Percentiles rank a stretch among this genome's conserved stretches.
Conservation (phyloP, 75 land plant species). For the Pseudotsuga menziesii region DNA sequence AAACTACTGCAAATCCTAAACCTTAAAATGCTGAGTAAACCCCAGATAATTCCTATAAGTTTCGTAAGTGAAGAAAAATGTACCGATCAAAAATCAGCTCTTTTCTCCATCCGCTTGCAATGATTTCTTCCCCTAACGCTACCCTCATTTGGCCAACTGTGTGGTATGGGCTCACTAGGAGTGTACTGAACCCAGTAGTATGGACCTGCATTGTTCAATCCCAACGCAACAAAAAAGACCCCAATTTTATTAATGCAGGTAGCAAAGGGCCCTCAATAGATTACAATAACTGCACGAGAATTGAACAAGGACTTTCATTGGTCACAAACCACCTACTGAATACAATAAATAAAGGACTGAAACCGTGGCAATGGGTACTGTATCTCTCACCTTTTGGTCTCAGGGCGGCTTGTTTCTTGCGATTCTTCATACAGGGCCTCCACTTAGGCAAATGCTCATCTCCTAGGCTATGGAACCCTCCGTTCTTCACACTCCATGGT, state of each 20-base stretch:
- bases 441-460: constrained; percentile 42
- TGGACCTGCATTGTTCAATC: constrained; percentile 43
- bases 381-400: constrained; percentile 34
- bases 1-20: too few species aligned
- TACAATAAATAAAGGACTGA: too few species aligned
- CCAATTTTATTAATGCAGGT: too few species aligned
- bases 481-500: not conserved
- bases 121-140: constrained; percentile 62
- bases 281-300: not conserved
- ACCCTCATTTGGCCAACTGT: constrained; percentile 64
- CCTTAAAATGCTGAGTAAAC: too few species aligned
- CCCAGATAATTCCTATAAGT: too few species aligned
- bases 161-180: constrained; percentile 48
- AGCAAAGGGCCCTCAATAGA: too few species aligned
- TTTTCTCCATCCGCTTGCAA: constrained; percentile 56
- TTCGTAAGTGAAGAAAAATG: too few species aligned
- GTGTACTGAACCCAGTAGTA: constrained; percentile 54
- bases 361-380: not conserved
- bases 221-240: not conserved
- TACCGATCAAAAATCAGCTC: constrained; percentile 53
- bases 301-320: not conserved
- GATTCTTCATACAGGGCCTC: constrained; percentile 26
- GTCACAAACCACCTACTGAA: not conserved
- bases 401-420: constrained; percentile 34
- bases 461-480: constrained; percentile 20